A percentile compares a stretch with the other conserved stretches of the same genome.
These are phyloP conservation scores for Cephalotrichum gorgonifer DNA, from an alignment of 2,329 filamentous ascomycete species.

Conservation along the genomic window DNA sequence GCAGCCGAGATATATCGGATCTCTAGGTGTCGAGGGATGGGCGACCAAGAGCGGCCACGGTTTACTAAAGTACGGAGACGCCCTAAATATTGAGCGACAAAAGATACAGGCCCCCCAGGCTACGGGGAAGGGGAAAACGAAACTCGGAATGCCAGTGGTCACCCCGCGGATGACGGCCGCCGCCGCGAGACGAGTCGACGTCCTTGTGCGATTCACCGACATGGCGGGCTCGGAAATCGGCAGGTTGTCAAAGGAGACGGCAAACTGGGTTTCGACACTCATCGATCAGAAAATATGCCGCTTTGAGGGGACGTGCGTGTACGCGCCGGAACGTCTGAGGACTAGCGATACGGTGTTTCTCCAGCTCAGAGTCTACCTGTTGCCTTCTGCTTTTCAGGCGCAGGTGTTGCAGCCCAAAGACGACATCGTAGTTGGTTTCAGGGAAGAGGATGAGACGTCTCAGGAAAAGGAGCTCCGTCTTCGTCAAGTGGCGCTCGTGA, in stretches of 20 bases:
- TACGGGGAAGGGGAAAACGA: slow-evolving; percentile 25
- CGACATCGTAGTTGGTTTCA: slow-evolving; percentile 56
- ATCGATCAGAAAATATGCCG: slow-evolving; percentile 82
- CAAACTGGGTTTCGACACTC: slow-evolving; percentile 84
- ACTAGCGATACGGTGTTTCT: slow-evolving; percentile 94
- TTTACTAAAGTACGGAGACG: slow-evolving; percentile 70
- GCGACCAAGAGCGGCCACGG: slow-evolving; percentile 72
- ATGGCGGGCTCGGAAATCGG: slow-evolving; percentile 71
- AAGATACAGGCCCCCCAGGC: slow-evolving; percentile 53
- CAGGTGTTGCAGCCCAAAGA: slow-evolving; percentile 19
- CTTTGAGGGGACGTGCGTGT: slow-evolving; percentile 84
- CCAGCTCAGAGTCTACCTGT: slow-evolving; percentile 69
- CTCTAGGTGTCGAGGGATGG: slow-evolving; percentile 88
- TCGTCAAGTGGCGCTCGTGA: slow-evolving; percentile 79
- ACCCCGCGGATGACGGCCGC: slow-evolving; percentile 30
- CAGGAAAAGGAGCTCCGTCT: slow-evolving; percentile 79
- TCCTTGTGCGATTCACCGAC: slow-evolving; percentile 87
- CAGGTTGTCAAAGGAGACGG: slow-evolving; percentile 73
- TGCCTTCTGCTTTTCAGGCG: slow-evolving; percentile 57
- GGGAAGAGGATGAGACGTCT: slow-evolving; percentile 73
- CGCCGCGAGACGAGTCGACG: slow-evolving; percentile 62
- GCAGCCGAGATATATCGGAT: slow-evolving; percentile 66
- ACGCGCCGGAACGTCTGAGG: slow-evolving; percentile 70
- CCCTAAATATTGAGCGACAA: slow-evolving; percentile 77
- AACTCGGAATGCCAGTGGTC: slow-evolving; percentile 22